Conservation (phyloP, 202 grass and related monocot genomes). For the Zizania palustris region DNA sequence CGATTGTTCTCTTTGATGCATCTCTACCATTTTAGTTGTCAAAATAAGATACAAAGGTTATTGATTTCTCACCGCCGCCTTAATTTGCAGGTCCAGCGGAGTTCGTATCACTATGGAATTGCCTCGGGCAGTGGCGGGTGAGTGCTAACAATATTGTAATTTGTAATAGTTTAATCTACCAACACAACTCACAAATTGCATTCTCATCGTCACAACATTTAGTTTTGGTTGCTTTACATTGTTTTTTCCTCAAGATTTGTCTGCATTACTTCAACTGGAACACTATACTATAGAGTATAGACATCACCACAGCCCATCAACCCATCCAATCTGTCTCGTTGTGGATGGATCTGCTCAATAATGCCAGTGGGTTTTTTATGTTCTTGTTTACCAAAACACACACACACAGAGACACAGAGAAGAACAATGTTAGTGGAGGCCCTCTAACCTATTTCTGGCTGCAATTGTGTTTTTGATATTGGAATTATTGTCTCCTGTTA, state of each 20-base stretch:
- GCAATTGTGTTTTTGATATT: not conserved
- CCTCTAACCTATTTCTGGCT: conserved; percentile 7
- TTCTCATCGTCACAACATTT: not conserved
- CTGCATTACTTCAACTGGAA: not conserved
- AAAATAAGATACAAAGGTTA: not conserved
- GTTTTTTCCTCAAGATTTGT: not conserved
- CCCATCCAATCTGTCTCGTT: not conserved
- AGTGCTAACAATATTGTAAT: not conserved
- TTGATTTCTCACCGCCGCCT: conserved; percentile 12
- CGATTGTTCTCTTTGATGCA: not conserved
- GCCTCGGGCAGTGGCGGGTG: conserved; percentile 91
- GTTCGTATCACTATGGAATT: conserved; percentile 81
- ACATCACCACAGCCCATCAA: not conserved
- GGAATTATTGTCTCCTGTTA: not conserved
- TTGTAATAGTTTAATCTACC: not conserved
- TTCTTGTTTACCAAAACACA: not conserved
- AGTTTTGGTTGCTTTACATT: not conserved
- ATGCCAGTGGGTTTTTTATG: not conserved
- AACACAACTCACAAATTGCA: not conserved
- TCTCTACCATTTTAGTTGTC: not conserved
- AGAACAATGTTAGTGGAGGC: not conserved
- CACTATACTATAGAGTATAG: not conserved
- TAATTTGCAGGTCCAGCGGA: conserved; percentile 67
- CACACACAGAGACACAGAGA: not conserved
- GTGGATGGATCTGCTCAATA: conserved; percentile 13